A percentile compares a stretch with the other conserved stretches of the same genome.
These are phyloP conservation scores for Oryza officinalis DNA, from an alignment of 176 grass and related monocot genomes.

Conservation along the genomic window DNA sequence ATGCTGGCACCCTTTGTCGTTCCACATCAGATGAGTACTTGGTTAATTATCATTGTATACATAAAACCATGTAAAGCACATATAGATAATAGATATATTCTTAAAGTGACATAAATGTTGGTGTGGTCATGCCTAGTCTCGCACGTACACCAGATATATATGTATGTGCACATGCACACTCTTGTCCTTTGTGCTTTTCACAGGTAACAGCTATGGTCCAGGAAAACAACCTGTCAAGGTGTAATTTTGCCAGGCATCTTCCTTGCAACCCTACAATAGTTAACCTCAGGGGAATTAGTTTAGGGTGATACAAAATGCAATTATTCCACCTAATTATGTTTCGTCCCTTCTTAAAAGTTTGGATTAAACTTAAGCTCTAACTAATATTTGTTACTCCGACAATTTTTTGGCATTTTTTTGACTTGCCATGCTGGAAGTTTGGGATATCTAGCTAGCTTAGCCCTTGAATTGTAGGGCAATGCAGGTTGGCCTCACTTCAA, in stretches of 20 bases:
- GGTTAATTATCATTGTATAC: not conserved
- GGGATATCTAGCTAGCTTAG: slow-evolving; percentile 15
- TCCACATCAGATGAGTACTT: not conserved
- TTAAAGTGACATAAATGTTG: not conserved
- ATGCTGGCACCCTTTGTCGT: not conserved
- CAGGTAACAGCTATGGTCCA: slow-evolving; percentile 3
- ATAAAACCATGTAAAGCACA: not conserved
- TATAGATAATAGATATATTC: not conserved
- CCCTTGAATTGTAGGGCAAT: slow-evolving; percentile 1
- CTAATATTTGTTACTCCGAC: not conserved
- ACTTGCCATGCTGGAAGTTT: slow-evolving; percentile 34
- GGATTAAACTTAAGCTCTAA: not conserved
- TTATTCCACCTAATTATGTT: not conserved
- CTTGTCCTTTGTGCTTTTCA: slow-evolving; percentile 19
- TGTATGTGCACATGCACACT: slow-evolving; percentile 40
- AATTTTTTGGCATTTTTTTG: not conserved
- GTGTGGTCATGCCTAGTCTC: slow-evolving; percentile 31
- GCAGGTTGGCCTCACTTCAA: slow-evolving; percentile 22
- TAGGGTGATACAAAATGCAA: not conserved
- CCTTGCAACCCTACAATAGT: not conserved
- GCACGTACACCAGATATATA: slow-evolving; percentile 33
- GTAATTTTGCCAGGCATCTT: slow-evolving; percentile 20
- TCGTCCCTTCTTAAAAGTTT: not conserved
- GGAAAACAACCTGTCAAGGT: slow-evolving; percentile 7
- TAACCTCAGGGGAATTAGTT: not conserved